These are phyloP conservation scores for Kwoniella sp. DNA, from an alignment of 768 basidiomycete genomes.

Conservation along the genomic window DNA sequence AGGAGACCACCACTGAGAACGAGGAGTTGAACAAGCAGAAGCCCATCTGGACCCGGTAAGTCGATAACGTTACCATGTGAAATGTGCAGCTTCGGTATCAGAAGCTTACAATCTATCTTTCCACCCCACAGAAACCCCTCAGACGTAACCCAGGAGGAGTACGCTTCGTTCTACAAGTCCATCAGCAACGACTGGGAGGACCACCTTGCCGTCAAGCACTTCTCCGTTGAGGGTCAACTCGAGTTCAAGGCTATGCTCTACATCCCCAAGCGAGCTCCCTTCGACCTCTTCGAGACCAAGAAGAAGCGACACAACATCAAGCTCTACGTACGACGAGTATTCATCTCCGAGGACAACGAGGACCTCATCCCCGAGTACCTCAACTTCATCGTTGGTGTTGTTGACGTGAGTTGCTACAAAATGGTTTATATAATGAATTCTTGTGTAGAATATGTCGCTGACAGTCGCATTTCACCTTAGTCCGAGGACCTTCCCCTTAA, in stretches of 20 bases:
- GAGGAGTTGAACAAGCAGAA: constrained; percentile 99
- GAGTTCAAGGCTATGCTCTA: constrained; percentile 99
- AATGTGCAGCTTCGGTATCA: not conserved
- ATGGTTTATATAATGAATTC: not conserved
- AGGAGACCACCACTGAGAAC: constrained; percentile 80
- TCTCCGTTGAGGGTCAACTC: constrained; percentile 99
- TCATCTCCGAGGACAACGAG: constrained; percentile 99
- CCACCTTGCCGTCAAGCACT: constrained; percentile 98
- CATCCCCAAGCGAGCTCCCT: constrained; percentile 96
- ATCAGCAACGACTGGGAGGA: constrained; percentile 99
- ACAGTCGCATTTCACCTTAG: not conserved
- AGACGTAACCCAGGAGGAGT: constrained; percentile 91
- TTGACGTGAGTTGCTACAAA: constrained; percentile 63
- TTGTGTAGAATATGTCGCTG: not conserved
- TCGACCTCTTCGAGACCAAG: constrained; percentile 99
- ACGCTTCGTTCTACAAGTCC: constrained; percentile 97
- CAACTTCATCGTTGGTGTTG: constrained; percentile 99
- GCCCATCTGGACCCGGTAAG: constrained; percentile 83
- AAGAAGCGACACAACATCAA: constrained; percentile 99
- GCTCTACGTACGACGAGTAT: constrained; percentile 99
- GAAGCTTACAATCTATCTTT: constrained; percentile 12
- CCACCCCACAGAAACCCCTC: constrained; percentile 73
- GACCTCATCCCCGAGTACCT: constrained; percentile 91
- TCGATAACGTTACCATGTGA: not conserved
- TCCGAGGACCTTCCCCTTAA: constrained; percentile 99